Evolutionary conservation across 2,329 filamentous ascomycete genomes (phyloP).

Genomic region (Sarocladium kiliense): DNA sequence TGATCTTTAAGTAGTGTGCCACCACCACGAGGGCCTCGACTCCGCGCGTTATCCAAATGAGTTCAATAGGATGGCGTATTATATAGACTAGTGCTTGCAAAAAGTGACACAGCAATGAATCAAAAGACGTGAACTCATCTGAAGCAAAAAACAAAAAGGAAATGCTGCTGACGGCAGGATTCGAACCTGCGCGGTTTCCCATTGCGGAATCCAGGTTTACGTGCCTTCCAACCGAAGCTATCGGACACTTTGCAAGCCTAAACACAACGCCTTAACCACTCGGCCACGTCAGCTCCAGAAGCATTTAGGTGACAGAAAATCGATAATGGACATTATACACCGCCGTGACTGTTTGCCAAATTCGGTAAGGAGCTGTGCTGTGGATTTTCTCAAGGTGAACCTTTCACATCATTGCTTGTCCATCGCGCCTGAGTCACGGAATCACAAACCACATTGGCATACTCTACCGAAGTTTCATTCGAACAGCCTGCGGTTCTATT

Average conservation of each 20-base stretch:
- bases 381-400: not conserved
- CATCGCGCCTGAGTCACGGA: not conserved
- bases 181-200: slow-evolving; percentile 46
- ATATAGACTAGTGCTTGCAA: no score
- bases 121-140: no score
- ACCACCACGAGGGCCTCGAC: no score
- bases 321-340: slow-evolving; percentile 9
- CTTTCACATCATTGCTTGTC: not conserved
- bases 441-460: not conserved
- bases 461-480: no score
- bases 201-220: slow-evolving; percentile 28
- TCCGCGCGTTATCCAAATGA: no score
- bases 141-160: slow-evolving; percentile 15
- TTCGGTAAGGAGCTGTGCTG: not conserved
- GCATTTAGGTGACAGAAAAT: slow-evolving; percentile 7
- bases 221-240: not conserved
- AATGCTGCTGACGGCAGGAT: slow-evolving; percentile 40
- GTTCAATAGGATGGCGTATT: no score
- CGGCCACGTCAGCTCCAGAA: slow-evolving; percentile 30
- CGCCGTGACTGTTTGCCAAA: not conserved
- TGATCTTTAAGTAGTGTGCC: no score
- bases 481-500: no score
- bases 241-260: slow-evolving; percentile 28
- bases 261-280: slow-evolving; percentile 55
- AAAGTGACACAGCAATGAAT: not conserved